These are phyloP conservation scores for Citrullus mucosospermus DNA, from an alignment of 306 rosid species.

Conservation along the genomic window DNA sequence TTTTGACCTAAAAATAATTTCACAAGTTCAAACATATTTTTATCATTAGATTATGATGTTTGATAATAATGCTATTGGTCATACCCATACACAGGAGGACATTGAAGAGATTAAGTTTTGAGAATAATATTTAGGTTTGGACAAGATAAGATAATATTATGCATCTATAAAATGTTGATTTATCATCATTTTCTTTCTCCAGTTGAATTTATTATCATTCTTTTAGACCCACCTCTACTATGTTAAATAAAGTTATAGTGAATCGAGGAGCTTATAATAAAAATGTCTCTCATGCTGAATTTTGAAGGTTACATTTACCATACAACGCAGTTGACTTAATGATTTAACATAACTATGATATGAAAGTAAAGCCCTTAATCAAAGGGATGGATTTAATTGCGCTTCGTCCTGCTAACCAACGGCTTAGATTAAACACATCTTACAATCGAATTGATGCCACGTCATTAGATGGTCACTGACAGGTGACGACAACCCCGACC, in stretches of 20 bases:
- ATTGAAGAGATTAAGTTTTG: background rate
- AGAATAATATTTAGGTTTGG: background rate
- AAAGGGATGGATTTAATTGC: background rate
- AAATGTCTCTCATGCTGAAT: background rate
- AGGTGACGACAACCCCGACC: conserved; percentile 7
- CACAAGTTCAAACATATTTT: too few relatives aligned
- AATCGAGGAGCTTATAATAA: background rate
- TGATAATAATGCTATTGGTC: too few relatives aligned
- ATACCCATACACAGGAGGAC: too few relatives aligned
- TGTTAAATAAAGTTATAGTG: background rate
- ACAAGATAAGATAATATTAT: background rate
- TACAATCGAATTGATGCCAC: background rate
- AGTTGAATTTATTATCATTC: background rate
- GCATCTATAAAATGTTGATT: background rate
- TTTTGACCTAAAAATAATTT: too few relatives aligned
- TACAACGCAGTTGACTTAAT: background rate
- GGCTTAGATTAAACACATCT: background rate
- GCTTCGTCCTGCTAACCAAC: background rate
- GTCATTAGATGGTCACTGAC: conserved; percentile 4
- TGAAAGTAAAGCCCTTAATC: background rate
- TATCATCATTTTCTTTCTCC: background rate
- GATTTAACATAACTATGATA: background rate
- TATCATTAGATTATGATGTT: too few relatives aligned
- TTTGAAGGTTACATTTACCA: background rate
- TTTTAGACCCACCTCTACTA: background rate